Conservation (phyloP, 164 flowering plant genomes). For the Nymphaea colorata region DNA sequence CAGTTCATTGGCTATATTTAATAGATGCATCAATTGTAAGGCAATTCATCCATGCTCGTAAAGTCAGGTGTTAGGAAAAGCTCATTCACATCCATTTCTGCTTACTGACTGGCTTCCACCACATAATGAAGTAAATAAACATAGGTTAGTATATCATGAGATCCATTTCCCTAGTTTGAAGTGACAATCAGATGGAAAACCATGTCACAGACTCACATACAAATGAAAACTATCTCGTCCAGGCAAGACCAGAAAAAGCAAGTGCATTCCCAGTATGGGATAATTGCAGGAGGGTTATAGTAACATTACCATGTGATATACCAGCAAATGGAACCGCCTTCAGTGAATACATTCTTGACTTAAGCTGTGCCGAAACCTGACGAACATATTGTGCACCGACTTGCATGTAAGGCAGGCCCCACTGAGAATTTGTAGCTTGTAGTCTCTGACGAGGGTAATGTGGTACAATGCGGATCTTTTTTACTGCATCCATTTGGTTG, state of each 20-base stretch:
- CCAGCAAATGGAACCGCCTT: constrained; percentile 19
- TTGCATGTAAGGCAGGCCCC: constrained; percentile 54
- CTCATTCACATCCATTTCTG: too few species aligned
- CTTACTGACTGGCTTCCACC: too few species aligned
- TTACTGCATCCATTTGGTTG: constrained; percentile 31
- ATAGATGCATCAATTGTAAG: not conserved
- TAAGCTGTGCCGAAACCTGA: constrained; percentile 64
- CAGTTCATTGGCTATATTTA: not conserved
- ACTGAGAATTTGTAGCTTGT: constrained; percentile 49
- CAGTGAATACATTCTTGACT: constrained; percentile 50
- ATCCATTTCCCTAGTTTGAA: too few species aligned
- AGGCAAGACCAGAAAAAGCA: not conserved
- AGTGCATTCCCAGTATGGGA: not conserved
- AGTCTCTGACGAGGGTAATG: constrained; percentile 66
- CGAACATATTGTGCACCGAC: constrained; percentile 60
- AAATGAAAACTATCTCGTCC: too few species aligned
- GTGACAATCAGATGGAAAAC: too few species aligned
- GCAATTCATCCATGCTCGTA: not conserved
- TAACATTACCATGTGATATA: not conserved
- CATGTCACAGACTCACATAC: too few species aligned
- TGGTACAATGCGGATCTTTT: constrained; percentile 57
- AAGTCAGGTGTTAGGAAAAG: not conserved
- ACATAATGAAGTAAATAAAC: too few species aligned
- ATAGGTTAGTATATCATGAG: too few species aligned
- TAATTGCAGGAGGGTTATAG: not conserved